Base-by-base conservation (phyloP, 2,329 filamentous ascomycete genomes). In the Stachybotrys chlorohalonatus region DNA sequence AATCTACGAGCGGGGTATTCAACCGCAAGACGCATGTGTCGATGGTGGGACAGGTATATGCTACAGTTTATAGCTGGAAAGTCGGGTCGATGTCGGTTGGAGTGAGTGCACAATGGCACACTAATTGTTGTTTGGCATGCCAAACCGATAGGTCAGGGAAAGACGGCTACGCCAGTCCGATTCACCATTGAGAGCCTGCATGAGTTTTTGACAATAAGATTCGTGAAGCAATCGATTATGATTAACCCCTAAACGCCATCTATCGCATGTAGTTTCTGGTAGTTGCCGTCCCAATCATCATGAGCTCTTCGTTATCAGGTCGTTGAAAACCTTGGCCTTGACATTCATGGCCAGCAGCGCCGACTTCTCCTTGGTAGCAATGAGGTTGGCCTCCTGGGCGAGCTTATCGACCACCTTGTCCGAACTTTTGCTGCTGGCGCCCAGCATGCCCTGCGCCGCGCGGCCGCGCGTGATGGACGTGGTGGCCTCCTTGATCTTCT, bases 401-500 rank as follows among this genome's bases (percentile, higher is more conserved):
- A 86, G 64, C 73, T 84, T 86, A 9, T 78, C 76, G 52, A 88
- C 66, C 50, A 80, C 75, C 60, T 72, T 73, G 55, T 84, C 72
- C 3, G 60, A 57, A 4, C 52, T 57, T 53, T 63, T 67, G 1
- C 52, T 54, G 7, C 56, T 11, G 63, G 69, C 49, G 68, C 63
- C 60, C 31, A 62, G 56, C 49, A 64, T 54, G 11, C 63, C 63
- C 46, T 66, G 64, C 24, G 59, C 54, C 17, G 58, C 60, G 13
- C 68, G 61, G 17, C 48, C 63, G 15, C 67, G 63, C 2, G 62
- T 49, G n/a, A 68, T 61, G 31, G 58, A 60, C 11, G 53, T 56
- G 7, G 75, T 82, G 2, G 84, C 83, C 60, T 90, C 84, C 61
- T 80, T 78, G 61, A 95, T 86, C 74, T 96, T 96, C 60, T 84